Evolutionary conservation across 495 filamentous ascomycete genomes (phyloP).

Genomic region (Diplogelasinospora grovesii): DNA sequence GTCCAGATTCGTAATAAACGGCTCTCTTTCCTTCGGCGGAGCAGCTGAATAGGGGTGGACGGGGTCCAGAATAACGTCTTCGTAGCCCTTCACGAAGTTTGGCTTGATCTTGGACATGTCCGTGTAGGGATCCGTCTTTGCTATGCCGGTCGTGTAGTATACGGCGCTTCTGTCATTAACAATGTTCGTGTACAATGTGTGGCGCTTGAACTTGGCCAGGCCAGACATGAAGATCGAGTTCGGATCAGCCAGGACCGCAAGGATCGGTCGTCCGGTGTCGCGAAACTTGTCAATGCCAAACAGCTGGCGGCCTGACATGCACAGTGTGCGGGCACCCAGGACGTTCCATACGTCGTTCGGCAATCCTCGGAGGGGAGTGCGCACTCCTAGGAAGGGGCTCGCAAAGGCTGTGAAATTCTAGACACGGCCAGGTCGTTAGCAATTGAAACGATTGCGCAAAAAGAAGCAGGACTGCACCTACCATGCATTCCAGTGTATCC

Average conservation of each 20-base stretch:
- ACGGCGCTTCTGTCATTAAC: conserved; percentile 73
- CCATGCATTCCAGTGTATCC: conserved; percentile 69
- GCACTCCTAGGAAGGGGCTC: conserved; percentile 80
- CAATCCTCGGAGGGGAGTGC: conserved; percentile 64
- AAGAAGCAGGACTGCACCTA: conserved; percentile 28
- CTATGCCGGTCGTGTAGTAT: conserved; percentile 76
- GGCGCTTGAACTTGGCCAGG: conserved; percentile 64
- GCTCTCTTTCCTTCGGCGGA: conserved; percentile 21
- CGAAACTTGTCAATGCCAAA: conserved; percentile 84
- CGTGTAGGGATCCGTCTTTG: conserved; percentile 67
- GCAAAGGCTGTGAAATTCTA: conserved; percentile 92
- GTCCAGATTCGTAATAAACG: conserved; percentile 16
- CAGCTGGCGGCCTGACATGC: conserved; percentile 75
- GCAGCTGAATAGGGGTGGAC: conserved; percentile 50
- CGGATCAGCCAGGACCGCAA: conserved; percentile 75
- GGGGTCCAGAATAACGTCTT: conserved; percentile 68
- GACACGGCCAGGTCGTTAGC: conserved; percentile 14
- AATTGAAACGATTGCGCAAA: neutral
- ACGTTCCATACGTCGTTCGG: conserved; percentile 69
- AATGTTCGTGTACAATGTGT: conserved; percentile 74
- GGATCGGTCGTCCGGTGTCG: conserved; percentile 68
- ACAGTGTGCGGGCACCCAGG: conserved; percentile 68
- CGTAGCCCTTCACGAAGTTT: conserved; percentile 69
- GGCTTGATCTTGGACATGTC: conserved; percentile 57
- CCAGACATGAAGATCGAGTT: conserved; percentile 81